Percentiles rank a stretch among this genome's conserved stretches.
phyloP scores from a whole-genome alignment of 192 early-diverging fungal species.

The Phlyctochytrium bullatum region DNA sequence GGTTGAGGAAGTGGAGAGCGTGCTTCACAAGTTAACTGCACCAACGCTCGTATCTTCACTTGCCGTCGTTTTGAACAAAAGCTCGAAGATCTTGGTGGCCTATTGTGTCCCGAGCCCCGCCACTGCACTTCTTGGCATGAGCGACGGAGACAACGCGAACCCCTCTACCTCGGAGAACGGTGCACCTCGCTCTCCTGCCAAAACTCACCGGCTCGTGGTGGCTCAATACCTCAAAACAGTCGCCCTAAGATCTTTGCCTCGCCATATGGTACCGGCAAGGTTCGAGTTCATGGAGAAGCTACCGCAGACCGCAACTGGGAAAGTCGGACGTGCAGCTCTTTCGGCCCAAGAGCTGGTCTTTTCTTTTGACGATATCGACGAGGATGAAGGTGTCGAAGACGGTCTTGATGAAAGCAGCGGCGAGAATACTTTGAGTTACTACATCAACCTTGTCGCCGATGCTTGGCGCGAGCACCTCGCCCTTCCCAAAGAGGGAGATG shows the following conservation, averaged over 20 bases:
- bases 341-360: neutral
- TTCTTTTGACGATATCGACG: slow-evolving; percentile 1
- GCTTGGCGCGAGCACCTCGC: slow-evolving; percentile 8
- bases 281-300: slow-evolving; percentile 11
- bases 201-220: no score
- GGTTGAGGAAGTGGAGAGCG: slow-evolving; percentile 23
- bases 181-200: no score
- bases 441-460: neutral
- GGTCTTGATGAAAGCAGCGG: neutral
- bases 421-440: slow-evolving; percentile 2
- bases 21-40: neutral
- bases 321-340: slow-evolving; percentile 10
- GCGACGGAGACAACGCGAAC: neutral
- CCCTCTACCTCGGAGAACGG: no score
- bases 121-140: neutral
- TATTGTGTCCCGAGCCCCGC: slow-evolving; percentile 9
- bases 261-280: slow-evolving; percentile 17
- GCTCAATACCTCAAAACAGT: slow-evolving; percentile 1
- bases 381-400: slow-evolving; percentile 5
- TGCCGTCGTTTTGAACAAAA: slow-evolving; percentile 15
- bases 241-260: slow-evolving; percentile 1
- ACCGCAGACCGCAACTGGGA: slow-evolving; percentile 15
- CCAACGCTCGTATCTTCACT: neutral
- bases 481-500: neutral
- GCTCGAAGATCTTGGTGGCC: slow-evolving; percentile 4